These are phyloP conservation scores for Fusarium haematococcum DNA, from an alignment of 2,329 filamentous ascomycete species.

Conservation along the genomic window DNA sequence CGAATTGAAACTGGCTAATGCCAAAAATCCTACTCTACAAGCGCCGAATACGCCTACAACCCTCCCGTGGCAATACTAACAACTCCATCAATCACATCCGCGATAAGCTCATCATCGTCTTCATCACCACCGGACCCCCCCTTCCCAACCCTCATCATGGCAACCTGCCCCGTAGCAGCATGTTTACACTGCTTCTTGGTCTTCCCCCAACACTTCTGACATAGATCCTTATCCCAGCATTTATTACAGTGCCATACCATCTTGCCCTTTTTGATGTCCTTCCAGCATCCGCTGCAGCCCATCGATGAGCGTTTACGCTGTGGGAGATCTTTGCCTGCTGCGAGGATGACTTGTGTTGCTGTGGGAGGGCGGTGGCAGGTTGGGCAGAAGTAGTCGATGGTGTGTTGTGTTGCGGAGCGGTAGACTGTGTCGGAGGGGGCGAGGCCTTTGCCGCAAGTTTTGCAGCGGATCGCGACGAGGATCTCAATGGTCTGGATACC, in stretches of 20 bases:
- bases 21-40: not conserved
- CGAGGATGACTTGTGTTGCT: not conserved
- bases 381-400: not conserved
- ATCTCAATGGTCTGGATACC: conserved; percentile 8
- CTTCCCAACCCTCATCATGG: conserved; percentile 30
- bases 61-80: not conserved
- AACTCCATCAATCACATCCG: conserved; percentile 6
- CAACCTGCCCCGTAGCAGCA: conserved; percentile 18
- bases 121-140: not conserved
- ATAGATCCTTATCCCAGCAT: conserved; percentile 33
- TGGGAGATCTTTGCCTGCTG: not conserved
- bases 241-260: conserved; percentile 36
- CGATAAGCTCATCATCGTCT: conserved; percentile 5
- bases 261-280: conserved; percentile 21
- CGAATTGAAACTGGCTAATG: not conserved
- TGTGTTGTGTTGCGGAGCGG: not conserved
- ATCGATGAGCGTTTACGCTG: conserved; percentile 4
- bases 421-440: conserved; percentile 1
- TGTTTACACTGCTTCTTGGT: conserved; percentile 33
- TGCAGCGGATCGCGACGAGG: conserved; percentile 2
- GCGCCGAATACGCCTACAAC: not conserved
- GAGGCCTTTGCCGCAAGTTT: conserved; percentile 8
- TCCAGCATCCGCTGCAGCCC: conserved; percentile 21
- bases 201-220: conserved; percentile 29
- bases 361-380: not conserved